Conservation (phyloP, 1,284 basidiomycete species). For the Afroboletus lepidellus region DNA sequence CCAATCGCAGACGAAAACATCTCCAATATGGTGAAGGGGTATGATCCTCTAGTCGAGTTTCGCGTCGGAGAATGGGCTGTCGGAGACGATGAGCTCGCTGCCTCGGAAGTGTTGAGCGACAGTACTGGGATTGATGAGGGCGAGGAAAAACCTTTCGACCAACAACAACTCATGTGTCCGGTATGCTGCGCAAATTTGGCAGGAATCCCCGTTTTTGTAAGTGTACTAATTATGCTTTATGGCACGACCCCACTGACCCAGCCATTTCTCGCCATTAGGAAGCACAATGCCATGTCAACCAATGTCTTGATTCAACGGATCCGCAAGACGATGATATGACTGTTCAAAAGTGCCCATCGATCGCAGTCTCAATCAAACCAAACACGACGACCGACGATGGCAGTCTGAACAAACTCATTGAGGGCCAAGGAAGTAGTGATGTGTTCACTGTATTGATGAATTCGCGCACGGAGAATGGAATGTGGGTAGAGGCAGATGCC, state of each 20-base stretch:
- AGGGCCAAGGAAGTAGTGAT: conserved; percentile 39
- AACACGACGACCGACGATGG: conserved; percentile 1
- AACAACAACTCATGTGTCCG: conserved; percentile 34
- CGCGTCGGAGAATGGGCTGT: conserved; percentile 51
- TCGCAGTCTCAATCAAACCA: not conserved
- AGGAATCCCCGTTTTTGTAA: conserved; percentile 32
- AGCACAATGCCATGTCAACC: conserved; percentile 48
- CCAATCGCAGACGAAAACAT: not conserved
- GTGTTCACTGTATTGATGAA: conserved; percentile 81
- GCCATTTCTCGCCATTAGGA: conserved; percentile 34
- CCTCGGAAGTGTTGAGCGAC: conserved; percentile 29
- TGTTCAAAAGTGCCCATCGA: not conserved
- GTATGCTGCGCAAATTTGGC: conserved; percentile 38
- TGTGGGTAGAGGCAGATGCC: conserved; percentile 78
- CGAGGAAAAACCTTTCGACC: not conserved
- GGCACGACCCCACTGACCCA: not conserved
- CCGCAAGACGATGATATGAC: not conserved
- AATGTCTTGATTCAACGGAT: conserved; percentile 42
- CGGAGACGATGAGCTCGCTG: conserved; percentile 58
- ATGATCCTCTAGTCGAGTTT: conserved; percentile 15
- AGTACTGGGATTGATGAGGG: conserved; percentile 19
- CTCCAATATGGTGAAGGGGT: not conserved
- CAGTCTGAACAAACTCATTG: not conserved
- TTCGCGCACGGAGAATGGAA: conserved; percentile 73
- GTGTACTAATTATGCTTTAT: conserved; percentile 7